Evolutionary conservation across 129 eudicot species (phyloP), one percentile per base, ranked within the genome.

Genomic region (Sambucus nigra): DNA sequence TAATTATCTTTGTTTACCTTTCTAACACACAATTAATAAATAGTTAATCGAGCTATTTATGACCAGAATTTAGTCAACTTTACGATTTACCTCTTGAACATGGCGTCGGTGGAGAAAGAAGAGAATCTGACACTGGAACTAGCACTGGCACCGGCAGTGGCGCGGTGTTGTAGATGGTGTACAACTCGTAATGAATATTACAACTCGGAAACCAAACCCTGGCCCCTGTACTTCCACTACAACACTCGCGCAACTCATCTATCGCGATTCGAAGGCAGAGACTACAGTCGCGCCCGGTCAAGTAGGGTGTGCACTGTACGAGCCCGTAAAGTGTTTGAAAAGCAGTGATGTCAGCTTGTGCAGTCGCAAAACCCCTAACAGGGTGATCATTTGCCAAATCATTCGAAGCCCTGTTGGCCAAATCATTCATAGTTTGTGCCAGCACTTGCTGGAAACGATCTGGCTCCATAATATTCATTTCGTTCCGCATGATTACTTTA

Each of bases 111-210:
- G n/a, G n/a, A n/a, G n/a, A n/a, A n/a, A n/a, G n/a, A n/a, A n/a
- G n/a, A n/a, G n/a, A n/a, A n/a, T n/a, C n/a, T 11, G 73, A n/a
- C 25, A n/a, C n/a, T n/a, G n/a, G n/a, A n/a, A n/a, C n/a, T n/a
- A n/a, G n/a, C n/a, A n/a, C n/a, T n/a, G n/a, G n/a, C n/a, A n/a
- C n/a, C n/a, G n/a, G n/a, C n/a, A 60, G 51, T 7, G 68, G 65
- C 28, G 78, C 57, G 14, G 57, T 22, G 48, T 18, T 57, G 64
- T 63, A 74, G 47, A 76, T 71, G 9, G 75, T 67, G 17, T 32
- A 58, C 18, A 27, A 38, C 17, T 66, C 70, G 33, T 67, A 77
- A 18, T 72, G 51, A 19, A 77, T 25, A 28, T 21, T 61, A 44
- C 69, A 73, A 27, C 53, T 64, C 15, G 51, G 46, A 38, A 5